phyloP scores from a whole-genome alignment of 2,329 filamentous ascomycete species.

The Coleophoma cylindrospora region DNA sequence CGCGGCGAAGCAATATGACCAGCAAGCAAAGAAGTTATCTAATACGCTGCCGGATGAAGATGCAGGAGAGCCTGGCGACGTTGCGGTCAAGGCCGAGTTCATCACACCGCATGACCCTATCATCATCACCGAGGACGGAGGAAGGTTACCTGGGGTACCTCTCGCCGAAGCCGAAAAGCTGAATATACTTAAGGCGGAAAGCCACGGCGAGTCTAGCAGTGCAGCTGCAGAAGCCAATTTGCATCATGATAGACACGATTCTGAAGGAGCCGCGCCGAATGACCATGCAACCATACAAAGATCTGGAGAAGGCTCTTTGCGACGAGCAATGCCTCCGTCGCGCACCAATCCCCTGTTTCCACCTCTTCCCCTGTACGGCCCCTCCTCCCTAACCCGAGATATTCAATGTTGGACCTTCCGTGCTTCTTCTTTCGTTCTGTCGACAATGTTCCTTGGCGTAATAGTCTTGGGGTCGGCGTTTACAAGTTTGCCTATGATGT shows the following conservation, averaged over 20 bases:
- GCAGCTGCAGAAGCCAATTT: conserved; percentile 29
- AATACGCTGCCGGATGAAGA: conserved; percentile 26
- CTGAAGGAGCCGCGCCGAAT: conserved; percentile 21
- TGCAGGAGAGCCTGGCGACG: conserved; percentile 18
- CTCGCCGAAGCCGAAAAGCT: conserved; percentile 66
- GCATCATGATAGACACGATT: conserved; percentile 28
- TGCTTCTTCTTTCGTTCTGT: conserved; percentile 67
- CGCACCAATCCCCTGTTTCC: conserved; percentile 80
- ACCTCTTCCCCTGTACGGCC: conserved; percentile 75
- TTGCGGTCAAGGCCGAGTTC: conserved; percentile 59
- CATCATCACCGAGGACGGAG: conserved; percentile 62
- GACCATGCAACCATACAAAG: conserved; percentile 29
- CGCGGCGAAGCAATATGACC: conserved; percentile 48
- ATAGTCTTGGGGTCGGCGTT: conserved; percentile 73
- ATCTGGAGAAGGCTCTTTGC: conserved; percentile 40
- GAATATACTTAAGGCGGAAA: conserved; percentile 54
- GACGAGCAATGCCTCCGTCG: conserved; percentile 52
- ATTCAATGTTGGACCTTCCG: conserved; percentile 64
- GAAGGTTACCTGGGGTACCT: conserved; percentile 63
- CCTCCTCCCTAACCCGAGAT: conserved; percentile 60
- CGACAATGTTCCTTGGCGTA: conserved; percentile 68
- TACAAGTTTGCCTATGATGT: conserved; percentile 53
- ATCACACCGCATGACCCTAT: conserved; percentile 69
- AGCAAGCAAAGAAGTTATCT: conserved; percentile 56
- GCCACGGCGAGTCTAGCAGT: conserved; percentile 23